Percentiles rank a stretch among this genome's conserved stretches.
Conservation (phyloP, 768 basidiomycete genomes). For the Butyriboletus loyo region DNA sequence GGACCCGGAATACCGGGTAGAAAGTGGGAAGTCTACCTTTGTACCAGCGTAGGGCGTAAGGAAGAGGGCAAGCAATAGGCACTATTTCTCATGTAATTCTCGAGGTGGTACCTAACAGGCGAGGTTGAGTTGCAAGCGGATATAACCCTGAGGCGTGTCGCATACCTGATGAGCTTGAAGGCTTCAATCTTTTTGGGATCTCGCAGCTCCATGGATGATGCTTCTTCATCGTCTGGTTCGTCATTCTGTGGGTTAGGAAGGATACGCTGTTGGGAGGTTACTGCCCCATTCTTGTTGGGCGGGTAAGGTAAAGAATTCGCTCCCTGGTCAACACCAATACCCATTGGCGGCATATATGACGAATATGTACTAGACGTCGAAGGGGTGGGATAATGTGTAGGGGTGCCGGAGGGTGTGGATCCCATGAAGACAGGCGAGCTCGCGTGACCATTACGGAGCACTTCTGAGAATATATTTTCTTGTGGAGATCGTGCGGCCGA, state of each 20-base stretch:
- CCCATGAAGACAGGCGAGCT: constrained; percentile 64
- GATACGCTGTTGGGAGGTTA: constrained; percentile 25
- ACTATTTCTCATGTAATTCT: constrained; percentile 84
- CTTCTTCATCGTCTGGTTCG: constrained; percentile 57
- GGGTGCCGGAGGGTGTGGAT: constrained; percentile 38
- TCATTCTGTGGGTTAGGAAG: constrained; percentile 26
- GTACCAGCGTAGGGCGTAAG: constrained; percentile 82
- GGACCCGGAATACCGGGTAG: background rate
- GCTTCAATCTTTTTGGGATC: constrained; percentile 78
- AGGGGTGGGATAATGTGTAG: constrained; percentile 43
- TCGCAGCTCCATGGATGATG: constrained; percentile 27
- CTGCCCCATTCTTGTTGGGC: constrained; percentile 28
- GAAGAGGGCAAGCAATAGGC: constrained; percentile 87
- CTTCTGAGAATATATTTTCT: constrained; percentile 59
- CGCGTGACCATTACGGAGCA: constrained; percentile 49
- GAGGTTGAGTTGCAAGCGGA: background rate
- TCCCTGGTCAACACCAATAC: constrained; percentile 54
- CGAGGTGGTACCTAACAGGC: constrained; percentile 73
- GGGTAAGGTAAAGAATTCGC: constrained; percentile 52
- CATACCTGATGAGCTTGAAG: constrained; percentile 76
- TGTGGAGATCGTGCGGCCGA: constrained; percentile 39
- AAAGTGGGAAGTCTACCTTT: constrained; percentile 48
- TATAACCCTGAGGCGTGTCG: background rate
- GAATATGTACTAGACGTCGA: constrained; percentile 33
- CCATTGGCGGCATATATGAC: constrained; percentile 55